Evolutionary conservation across 257 asterid species (phyloP), one percentile per base, ranked within the genome.

Genomic region (Nicotiana otophora): DNA sequence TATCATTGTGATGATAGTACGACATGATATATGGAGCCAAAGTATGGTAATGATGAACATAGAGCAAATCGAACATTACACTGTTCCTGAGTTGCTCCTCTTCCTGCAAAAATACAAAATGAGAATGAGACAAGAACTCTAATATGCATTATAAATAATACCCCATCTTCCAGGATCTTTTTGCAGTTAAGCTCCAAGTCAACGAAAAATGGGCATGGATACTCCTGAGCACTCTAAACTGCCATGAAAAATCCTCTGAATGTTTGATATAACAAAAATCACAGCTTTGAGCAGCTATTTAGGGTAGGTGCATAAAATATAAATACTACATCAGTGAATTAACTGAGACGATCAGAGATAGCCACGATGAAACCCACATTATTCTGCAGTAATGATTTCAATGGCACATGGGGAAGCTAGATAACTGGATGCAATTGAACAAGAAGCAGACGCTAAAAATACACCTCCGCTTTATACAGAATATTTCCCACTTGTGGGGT

Each of bases 31-130:
- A 91, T 66, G 94, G 89, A 10, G 97, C 90, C 90, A 96, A 86
- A 67, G 92, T 78, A 91, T 96, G 97, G 63, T 39, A 76, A 31
- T 91, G 92, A 87, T 92, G 94, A 81, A 93, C 91, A 88, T 94
- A 96, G 60, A 96, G 90, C 89, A 96, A 84, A 90, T 96, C 98
- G 80, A 69, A 88, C 98, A 93, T 90, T 84, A 90, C 90, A 88
- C 94, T 90, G 74, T 96, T 96, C 78, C 98, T 93, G 64, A 85
- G 87, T 86, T 69, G 88, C 89, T 96, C 99, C 81, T 93, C 98
- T 85, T 83, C 94, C 99, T 94, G 88, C 87, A 89, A 84, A 78
- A 83, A 60, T 61, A 68, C 33, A 8, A 60, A 54, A 87, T 74
- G 84, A 48, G 79, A 42, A 31, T 81, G 68, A 48, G 53, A 75